A percentile compares a stretch with the other conserved stretches of the same genome.
phyloP scores from a whole-genome alignment of 441 rosid genomes.

The Eruca vesicaria region DNA sequence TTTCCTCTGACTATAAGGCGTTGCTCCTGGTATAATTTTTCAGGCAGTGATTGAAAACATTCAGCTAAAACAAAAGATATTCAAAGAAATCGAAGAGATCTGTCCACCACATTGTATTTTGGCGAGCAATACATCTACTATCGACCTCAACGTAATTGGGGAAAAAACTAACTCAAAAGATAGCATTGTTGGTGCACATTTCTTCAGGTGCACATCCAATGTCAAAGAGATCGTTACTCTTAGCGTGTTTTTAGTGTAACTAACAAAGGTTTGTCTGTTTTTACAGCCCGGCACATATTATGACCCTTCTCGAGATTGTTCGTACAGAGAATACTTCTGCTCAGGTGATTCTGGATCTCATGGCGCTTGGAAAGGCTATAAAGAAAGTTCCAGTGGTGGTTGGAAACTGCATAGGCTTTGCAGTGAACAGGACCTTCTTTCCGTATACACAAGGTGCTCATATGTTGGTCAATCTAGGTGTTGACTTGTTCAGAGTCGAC shows the following conservation, averaged over 20 bases:
- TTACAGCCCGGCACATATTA: conserved; percentile 91
- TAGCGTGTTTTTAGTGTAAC: background rate
- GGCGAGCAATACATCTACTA: conserved; percentile 92
- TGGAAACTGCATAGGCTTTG: conserved; percentile 94
- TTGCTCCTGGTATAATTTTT: conserved; percentile 27
- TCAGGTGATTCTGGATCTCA: conserved; percentile 88
- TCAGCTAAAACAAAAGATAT: conserved; percentile 83
- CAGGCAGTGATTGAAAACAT: conserved; percentile 93
- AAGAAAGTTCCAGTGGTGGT: conserved; percentile 96
- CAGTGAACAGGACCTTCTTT: conserved; percentile 91
- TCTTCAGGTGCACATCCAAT: conserved; percentile 65
- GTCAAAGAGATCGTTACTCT: background rate
- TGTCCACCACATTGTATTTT: conserved; percentile 88
- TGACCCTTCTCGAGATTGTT: conserved; percentile 97
- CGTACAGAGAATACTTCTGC: conserved; percentile 82
- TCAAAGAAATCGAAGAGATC: conserved; percentile 72
- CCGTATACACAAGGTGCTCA: conserved; percentile 81
- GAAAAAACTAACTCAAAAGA: conserved; percentile 72
- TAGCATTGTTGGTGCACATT: conserved; percentile 92
- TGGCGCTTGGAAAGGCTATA: conserved; percentile 78
- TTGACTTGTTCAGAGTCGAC: conserved; percentile 90
- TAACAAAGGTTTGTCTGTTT: conserved; percentile 20
- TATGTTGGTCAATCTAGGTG: conserved; percentile 72
- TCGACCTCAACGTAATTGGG: conserved; percentile 74
- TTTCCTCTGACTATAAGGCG: conserved; percentile 1